Percentiles rank a stretch among this genome's conserved stretches.
Conservation (phyloP, 2,329 filamentous ascomycete species). For the Sphaceloma murrayae region DNA sequence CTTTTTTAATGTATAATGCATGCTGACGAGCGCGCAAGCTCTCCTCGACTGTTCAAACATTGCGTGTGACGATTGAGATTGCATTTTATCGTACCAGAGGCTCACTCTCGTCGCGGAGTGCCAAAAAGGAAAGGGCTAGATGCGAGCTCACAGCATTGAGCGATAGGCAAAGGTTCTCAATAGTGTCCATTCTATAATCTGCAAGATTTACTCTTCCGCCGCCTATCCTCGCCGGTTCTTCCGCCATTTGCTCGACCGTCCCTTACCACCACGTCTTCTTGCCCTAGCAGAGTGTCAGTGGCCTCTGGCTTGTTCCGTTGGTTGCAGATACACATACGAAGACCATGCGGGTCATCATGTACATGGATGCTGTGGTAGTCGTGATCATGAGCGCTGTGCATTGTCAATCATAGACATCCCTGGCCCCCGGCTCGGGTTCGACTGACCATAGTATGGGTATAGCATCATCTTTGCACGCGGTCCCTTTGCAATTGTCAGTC, state of each 20-base stretch:
- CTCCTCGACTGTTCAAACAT: background rate
- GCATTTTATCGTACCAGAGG: no score
- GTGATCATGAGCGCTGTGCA: slow-evolving; percentile 30
- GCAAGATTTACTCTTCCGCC: background rate
- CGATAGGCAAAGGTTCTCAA: no score
- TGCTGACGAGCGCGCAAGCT: no score
- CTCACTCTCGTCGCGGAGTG: no score
- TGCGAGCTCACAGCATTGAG: no score
- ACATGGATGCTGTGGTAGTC: slow-evolving; percentile 45
- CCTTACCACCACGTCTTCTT: slow-evolving; percentile 62
- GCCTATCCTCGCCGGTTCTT: no score
- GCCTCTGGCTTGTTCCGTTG: background rate
- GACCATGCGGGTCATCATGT: slow-evolving; percentile 64
- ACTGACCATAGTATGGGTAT: slow-evolving; percentile 53
- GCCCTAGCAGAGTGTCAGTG: slow-evolving; percentile 35
- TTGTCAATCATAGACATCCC: slow-evolving; percentile 50
- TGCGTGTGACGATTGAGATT: no score
- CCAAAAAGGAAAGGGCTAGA: no score
- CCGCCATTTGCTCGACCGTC: background rate
- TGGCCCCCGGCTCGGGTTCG: no score
- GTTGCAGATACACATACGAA: slow-evolving; percentile 32
- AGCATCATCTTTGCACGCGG: slow-evolving; percentile 56
- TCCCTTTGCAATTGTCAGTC: slow-evolving; percentile 40
- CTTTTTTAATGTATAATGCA: no score
- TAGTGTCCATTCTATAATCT: slow-evolving; percentile 4